A percentile compares a stretch with the other conserved stretches of the same genome.
Conservation (phyloP, 352 stramenopile genomes). For the Peronospora farinosa region DNA sequence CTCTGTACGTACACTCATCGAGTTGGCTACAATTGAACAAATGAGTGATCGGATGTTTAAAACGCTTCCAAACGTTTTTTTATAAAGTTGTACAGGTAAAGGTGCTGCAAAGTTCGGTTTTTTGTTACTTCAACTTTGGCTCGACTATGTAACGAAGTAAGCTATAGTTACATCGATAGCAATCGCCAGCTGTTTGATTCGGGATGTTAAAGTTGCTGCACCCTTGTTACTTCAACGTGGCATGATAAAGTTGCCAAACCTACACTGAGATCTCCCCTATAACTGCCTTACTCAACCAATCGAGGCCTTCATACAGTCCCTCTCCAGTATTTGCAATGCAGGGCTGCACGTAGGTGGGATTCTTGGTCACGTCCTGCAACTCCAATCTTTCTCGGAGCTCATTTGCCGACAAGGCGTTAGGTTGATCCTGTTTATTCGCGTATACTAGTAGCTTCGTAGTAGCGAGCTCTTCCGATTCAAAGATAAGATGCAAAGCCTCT, state of each 20-base stretch:
- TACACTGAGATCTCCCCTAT: conserved; percentile 9
- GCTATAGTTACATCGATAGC: too few relatives aligned
- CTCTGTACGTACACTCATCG: conserved; percentile 28
- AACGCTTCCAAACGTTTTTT: too few relatives aligned
- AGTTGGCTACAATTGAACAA: background rate
- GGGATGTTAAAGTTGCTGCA: too few relatives aligned
- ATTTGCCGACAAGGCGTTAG: conserved; percentile 21
- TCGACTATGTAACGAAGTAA: too few relatives aligned
- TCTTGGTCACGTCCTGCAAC: conserved; percentile 32
- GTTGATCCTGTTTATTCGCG: conserved; percentile 50
- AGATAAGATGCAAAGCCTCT: conserved; percentile 36
- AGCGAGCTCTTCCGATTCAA: conserved; percentile 38
- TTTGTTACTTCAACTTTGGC: too few relatives aligned
- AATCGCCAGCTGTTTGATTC: too few relatives aligned
- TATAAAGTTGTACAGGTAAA: too few relatives aligned
- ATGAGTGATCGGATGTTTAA: background rate
- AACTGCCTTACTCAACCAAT: conserved; percentile 41
- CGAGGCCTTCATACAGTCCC: conserved; percentile 43
- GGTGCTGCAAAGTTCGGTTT: too few relatives aligned
- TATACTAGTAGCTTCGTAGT: conserved; percentile 41
- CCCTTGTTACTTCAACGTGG: too few relatives aligned
- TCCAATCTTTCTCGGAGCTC: conserved; percentile 34
- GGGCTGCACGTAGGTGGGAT: conserved; percentile 30
- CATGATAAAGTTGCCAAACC: too few relatives aligned
- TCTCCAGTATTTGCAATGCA: conserved; percentile 29